Evolutionary conservation across 257 asterid species (phyloP).

Genomic region (Penstemon eatonii): DNA sequence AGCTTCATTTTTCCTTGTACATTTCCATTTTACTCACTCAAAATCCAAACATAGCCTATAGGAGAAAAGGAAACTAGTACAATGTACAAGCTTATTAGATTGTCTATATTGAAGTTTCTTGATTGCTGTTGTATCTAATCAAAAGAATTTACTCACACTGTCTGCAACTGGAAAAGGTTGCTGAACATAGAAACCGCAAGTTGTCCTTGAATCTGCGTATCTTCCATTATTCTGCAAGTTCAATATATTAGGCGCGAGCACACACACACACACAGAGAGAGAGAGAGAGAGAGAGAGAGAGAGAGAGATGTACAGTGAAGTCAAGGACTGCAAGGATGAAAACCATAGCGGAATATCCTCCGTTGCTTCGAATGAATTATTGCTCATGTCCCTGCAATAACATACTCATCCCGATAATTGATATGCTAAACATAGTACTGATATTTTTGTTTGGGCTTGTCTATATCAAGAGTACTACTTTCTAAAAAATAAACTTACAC

Average conservation of each 20-base stretch:
- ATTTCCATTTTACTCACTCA: too few relatives aligned
- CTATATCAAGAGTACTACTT: background rate
- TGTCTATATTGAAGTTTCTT: background rate
- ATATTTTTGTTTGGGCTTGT: too few relatives aligned
- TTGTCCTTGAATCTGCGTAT: constrained; percentile 50
- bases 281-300: constrained; percentile 16
- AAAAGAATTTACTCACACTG: constrained; percentile 51
- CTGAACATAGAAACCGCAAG: constrained; percentile 56
- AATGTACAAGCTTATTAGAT: too few relatives aligned
- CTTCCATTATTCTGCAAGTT: constrained; percentile 68
- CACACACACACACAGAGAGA: background rate
- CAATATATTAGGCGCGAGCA: constrained; percentile 12
- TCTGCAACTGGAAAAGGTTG: constrained; percentile 57
- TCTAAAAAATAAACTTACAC: constrained; percentile 52
- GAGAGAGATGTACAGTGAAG: constrained; percentile 54
- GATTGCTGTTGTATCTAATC: too few relatives aligned
- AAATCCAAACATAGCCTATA: too few relatives aligned
- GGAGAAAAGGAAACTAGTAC: too few relatives aligned
- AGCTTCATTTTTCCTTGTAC: too few relatives aligned
- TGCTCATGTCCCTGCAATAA: constrained; percentile 77
- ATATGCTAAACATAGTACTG: too few relatives aligned
- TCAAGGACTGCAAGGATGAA: constrained; percentile 57
- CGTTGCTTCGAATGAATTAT: constrained; percentile 57
- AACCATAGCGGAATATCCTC: constrained; percentile 57
- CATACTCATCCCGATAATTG: background rate